Conservation (phyloP, 208 protist genomes). For the Trypanosoma avium region DNA sequence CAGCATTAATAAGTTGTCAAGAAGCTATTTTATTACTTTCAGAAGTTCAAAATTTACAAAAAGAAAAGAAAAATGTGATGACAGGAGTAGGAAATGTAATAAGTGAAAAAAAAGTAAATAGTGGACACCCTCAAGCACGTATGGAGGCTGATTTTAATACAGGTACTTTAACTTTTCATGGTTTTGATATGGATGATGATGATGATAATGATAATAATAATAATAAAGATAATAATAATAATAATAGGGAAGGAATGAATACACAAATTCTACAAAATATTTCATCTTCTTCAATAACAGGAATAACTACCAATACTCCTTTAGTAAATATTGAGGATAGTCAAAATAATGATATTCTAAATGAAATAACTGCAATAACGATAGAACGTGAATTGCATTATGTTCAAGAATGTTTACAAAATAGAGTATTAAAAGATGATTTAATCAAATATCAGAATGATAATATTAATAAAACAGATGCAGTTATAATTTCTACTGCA, state of each 20-base stretch:
- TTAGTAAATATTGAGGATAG: too few relatives aligned
- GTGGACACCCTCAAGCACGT: too few relatives aligned
- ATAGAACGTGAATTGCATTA: constrained; percentile 12
- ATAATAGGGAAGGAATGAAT: not conserved
- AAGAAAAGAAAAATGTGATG: not conserved
- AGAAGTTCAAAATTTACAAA: constrained; percentile 17
- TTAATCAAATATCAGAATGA: not conserved
- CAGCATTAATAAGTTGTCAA: constrained; percentile 46
- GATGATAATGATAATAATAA: constrained; percentile 40
- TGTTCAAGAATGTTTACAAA: not conserved
- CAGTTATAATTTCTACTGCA: constrained; percentile 8
- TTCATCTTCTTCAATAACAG: not conserved
- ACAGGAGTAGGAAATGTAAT: not conserved
- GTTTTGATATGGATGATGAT: constrained; percentile 48
- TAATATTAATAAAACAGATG: not conserved
- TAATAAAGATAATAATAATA: not conserved
- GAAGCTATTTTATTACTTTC: constrained; percentile 50
- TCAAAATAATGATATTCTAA: not conserved
- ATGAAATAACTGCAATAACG: not conserved
- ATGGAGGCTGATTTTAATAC: constrained; percentile 74
- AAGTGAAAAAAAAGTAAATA: too few relatives aligned
- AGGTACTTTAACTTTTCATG: constrained; percentile 70
- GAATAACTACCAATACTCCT: too few relatives aligned
- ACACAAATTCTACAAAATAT: not conserved
- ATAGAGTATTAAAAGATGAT: not conserved